Percentiles rank a stretch among this genome's conserved stretches.
These are phyloP conservation scores for Cicer cuneatum DNA, from an alignment of 306 rosid species.

Conservation along the genomic window DNA sequence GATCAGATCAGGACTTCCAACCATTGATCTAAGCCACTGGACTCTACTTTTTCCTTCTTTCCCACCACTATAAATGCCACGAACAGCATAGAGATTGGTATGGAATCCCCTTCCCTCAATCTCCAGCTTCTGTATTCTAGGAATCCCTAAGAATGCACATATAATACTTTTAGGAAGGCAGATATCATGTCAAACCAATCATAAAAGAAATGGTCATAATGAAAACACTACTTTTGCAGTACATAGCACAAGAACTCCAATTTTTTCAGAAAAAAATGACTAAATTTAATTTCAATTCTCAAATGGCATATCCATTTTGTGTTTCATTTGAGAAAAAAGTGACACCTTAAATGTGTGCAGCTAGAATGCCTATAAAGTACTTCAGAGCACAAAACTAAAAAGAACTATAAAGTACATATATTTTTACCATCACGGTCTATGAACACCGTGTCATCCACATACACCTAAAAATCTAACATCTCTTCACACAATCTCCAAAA, in stretches of 20 bases:
- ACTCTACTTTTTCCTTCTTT: conserved; percentile 95
- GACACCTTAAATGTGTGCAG: not conserved
- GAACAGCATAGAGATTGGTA: conserved; percentile 92
- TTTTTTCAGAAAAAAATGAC: not conserved
- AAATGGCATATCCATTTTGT: conserved; percentile 10
- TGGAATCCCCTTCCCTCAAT: conserved; percentile 98
- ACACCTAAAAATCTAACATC: conserved; percentile 2
- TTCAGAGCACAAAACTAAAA: not conserved
- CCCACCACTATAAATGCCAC: conserved; percentile 93
- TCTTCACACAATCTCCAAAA: conserved; percentile 1
- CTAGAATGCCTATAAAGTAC: conserved; percentile 19
- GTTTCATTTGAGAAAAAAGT: conserved; percentile 6
- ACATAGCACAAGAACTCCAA: conserved; percentile 12
- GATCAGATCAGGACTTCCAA: conserved; percentile 99
- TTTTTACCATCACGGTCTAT: not conserved
- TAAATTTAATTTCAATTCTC: not conserved
- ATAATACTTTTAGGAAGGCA: conserved; percentile 14
- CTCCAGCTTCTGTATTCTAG: conserved; percentile 91
- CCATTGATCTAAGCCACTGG: conserved; percentile 99
- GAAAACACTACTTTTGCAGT: conserved; percentile 14
- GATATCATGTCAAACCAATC: conserved; percentile 16
- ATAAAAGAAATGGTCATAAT: conserved; percentile 31
- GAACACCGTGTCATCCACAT: not conserved
- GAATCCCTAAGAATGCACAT: conserved; percentile 64
- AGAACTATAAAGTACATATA: not conserved